Percentiles rank a stretch among this genome's conserved stretches.
These are phyloP conservation scores for Backusella circina DNA, from an alignment of 192 early-diverging fungal species.

Conservation along the genomic window DNA sequence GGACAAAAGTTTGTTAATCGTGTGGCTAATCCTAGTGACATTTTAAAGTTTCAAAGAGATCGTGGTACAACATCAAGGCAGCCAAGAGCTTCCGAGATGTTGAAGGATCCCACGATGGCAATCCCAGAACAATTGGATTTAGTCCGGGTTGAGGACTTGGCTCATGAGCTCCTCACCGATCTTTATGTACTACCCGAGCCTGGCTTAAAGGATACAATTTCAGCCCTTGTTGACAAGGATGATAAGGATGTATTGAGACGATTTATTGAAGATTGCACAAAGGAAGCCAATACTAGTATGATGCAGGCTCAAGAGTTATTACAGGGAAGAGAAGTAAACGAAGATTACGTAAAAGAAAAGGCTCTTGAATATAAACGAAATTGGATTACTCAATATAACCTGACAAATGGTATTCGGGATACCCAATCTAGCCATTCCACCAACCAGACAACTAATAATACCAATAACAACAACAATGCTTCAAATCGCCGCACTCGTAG, in stretches of 20 bases:
- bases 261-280: not conserved
- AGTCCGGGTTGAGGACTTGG: not conserved
- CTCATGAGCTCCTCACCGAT: not conserved
- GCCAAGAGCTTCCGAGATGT: not conserved
- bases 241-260: not conserved
- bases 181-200: not conserved
- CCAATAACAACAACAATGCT: not conserved
- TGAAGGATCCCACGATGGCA: slow-evolving; percentile 29
- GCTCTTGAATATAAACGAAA: not conserved
- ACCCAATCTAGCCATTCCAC: not conserved
- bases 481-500: not conserved
- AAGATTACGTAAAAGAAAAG: not conserved
- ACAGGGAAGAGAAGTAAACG: not conserved
- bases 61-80: slow-evolving; percentile 4
- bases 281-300: not conserved
- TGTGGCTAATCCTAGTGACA: slow-evolving; percentile 88
- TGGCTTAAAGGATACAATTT: not conserved
- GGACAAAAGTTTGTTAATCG: slow-evolving; percentile 73
- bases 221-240: not conserved
- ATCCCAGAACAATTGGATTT: not conserved
- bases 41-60: slow-evolving; percentile 78
- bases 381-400: not conserved
- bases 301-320: not conserved
- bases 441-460: not conserved
- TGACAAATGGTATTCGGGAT: not conserved